Percentiles rank a stretch among this genome's conserved stretches.
These are phyloP conservation scores for Carallia pectinifolia DNA, from an alignment of 345 rosid species.

Conservation along the genomic window DNA sequence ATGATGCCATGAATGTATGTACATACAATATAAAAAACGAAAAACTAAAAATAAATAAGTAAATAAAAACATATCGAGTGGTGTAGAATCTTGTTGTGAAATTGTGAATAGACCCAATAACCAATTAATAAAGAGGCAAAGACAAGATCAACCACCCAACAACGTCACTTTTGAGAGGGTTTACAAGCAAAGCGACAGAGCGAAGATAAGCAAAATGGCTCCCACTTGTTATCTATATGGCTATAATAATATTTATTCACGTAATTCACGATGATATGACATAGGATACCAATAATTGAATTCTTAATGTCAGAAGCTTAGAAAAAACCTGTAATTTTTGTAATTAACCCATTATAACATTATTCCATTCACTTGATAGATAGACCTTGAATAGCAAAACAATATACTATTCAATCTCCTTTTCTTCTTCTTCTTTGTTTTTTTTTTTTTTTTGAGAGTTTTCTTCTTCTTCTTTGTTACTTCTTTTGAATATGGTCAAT, in stretches of 20 bases:
- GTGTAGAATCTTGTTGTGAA: neutral
- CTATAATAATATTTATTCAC: neutral
- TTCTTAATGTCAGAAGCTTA: neutral
- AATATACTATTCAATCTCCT: neutral
- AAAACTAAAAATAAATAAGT: no score
- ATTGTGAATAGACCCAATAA: conserved; percentile 8
- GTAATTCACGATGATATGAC: conserved; percentile 27
- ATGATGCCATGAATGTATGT: neutral
- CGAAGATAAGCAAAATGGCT: conserved; percentile 36
- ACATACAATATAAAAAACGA: neutral
- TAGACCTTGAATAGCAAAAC: neutral
- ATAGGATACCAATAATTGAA: conserved; percentile 26
- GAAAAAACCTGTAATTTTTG: neutral
- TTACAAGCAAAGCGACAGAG: conserved; percentile 21
- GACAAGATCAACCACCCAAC: neutral
- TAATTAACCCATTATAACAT: neutral
- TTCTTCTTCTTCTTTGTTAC: neutral
- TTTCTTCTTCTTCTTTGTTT: conserved; percentile 4
- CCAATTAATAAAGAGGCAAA: neutral
- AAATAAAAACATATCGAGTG: no score
- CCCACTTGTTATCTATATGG: conserved; percentile 15
- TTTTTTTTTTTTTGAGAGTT: neutral
- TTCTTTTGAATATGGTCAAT: conserved; percentile 31
- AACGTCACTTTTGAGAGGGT: conserved; percentile 1
- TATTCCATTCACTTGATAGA: neutral